Percentiles rank a stretch among this genome's conserved stretches.
Conservation (phyloP, 148 eudicot species). For the Vaccinium corymbosum region DNA sequence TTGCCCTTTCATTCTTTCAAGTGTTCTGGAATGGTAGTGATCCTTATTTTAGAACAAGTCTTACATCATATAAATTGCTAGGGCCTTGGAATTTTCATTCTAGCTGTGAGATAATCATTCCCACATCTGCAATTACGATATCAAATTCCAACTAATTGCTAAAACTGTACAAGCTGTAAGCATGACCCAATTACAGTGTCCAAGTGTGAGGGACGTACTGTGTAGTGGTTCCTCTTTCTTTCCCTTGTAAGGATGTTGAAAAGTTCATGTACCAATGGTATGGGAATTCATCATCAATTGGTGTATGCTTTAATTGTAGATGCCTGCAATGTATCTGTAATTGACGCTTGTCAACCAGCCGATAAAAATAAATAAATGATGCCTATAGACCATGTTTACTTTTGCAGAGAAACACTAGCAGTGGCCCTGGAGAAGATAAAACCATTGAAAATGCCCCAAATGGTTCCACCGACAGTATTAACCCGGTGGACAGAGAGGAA, state of each 20-base stretch:
- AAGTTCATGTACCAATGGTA: neutral
- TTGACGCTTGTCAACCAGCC: neutral
- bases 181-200: neutral
- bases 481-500: constrained; percentile 24
- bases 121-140: neutral
- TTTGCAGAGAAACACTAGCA: constrained; percentile 57
- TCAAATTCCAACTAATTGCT: neutral
- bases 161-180: neutral
- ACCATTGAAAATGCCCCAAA: constrained; percentile 32
- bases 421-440: constrained; percentile 30
- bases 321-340: neutral
- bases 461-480: constrained; percentile 18
- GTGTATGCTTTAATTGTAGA: neutral
- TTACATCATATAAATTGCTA: neutral
- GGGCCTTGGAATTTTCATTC: neutral
- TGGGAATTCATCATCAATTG: neutral
- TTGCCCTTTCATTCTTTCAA: constrained; percentile 4
- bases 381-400: neutral
- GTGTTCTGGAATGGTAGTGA: neutral
- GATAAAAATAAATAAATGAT: neutral
- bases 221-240: neutral
- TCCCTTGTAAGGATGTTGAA: neutral
- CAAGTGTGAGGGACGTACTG: neutral
- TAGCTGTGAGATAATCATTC: neutral
- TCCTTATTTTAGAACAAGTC: neutral